Conservation (phyloP, 2,329 filamentous ascomycete genomes). For the Sarocladium strictum region DNA sequence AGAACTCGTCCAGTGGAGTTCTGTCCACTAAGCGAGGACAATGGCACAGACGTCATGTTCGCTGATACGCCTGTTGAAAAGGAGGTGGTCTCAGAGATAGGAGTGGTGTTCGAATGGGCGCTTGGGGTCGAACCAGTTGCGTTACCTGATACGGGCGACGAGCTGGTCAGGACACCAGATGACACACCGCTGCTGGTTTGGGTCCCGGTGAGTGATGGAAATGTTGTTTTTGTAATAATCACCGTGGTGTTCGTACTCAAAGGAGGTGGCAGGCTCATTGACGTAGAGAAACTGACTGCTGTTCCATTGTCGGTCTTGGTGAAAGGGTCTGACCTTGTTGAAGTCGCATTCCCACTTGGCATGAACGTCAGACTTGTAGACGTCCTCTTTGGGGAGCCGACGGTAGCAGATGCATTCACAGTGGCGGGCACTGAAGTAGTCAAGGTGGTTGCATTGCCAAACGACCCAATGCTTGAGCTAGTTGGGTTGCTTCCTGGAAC, state of each 20-base stretch:
- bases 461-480: neutral
- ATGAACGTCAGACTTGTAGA: slow-evolving; percentile 1
- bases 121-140: neutral
- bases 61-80: neutral
- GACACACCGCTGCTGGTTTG: neutral
- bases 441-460: neutral
- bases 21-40: neutral
- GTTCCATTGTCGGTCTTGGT: neutral
- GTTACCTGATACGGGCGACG: neutral
- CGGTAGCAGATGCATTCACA: neutral
- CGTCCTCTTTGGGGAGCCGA: neutral
- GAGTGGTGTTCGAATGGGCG: neutral
- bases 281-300: neutral
- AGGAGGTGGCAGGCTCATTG: neutral
- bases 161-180: neutral
- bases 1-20: neutral
- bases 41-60: neutral
- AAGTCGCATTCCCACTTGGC: neutral
- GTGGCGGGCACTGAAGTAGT: neutral
- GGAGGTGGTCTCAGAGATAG: neutral
- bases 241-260: neutral
- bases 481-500: neutral
- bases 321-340: neutral
- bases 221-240: neutral
- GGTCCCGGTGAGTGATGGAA: neutral